Evolutionary conservation across 2,329 filamentous ascomycete genomes (phyloP).

Genomic region (Mycosphaerella sp.): DNA sequence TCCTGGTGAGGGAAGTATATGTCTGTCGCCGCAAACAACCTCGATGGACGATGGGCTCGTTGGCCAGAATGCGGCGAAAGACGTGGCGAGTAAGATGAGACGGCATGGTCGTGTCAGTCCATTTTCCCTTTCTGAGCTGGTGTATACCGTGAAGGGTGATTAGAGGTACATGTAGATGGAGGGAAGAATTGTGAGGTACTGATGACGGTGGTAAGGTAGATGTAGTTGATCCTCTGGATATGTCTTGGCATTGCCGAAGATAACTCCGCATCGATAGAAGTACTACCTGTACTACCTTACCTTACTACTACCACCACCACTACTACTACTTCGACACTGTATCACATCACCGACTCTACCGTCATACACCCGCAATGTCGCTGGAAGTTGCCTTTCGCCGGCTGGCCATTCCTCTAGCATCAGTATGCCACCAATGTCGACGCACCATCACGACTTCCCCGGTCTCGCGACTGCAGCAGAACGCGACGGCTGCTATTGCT

Average conservation of each 20-base stretch:
- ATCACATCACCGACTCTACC: background rate
- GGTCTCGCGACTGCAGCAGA: conserved; percentile 20
- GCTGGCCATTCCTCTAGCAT: conserved; percentile 23
- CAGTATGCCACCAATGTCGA: conserved; percentile 28
- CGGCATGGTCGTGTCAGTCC: conserved; percentile 42
- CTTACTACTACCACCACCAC: background rate
- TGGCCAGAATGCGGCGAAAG: conserved; percentile 52
- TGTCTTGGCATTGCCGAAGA: background rate
- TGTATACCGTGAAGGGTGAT: background rate
- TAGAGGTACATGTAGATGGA: background rate
- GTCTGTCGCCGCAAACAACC: conserved; percentile 40
- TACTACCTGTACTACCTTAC: too few species aligned
- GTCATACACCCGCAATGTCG: conserved; percentile 23
- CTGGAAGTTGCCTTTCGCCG: conserved; percentile 28
- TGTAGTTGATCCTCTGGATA: background rate
- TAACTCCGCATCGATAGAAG: background rate
- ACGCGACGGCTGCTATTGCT: conserved; percentile 25
- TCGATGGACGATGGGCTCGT: conserved; percentile 44
- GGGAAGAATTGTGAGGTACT: too few species aligned
- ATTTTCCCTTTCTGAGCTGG: background rate
- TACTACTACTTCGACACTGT: background rate
- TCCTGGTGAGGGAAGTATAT: conserved; percentile 9
- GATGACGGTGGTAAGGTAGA: background rate
- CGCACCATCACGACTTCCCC: conserved; percentile 23
- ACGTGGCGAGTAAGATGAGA: conserved; percentile 56